phyloP scores from a whole-genome alignment of 805 yeast species.

The Kuraishia capsulata region DNA sequence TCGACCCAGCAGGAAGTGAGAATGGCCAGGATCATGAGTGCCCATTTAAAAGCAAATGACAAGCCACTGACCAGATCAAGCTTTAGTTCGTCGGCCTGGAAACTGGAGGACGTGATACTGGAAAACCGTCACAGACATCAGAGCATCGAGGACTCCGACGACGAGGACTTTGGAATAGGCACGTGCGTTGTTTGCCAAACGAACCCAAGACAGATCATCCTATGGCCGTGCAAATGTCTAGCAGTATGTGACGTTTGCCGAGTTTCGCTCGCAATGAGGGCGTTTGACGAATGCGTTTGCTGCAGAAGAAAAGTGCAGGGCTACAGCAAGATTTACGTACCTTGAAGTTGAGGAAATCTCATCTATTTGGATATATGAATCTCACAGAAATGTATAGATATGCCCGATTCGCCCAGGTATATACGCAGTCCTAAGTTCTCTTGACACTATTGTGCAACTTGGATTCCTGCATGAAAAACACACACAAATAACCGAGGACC shows the following conservation, averaged over 20 bases:
- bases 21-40: constrained; percentile 5
- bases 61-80: constrained; percentile 17
- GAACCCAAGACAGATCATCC: constrained; percentile 62
- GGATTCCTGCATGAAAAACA: constrained; percentile 48
- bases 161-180: constrained; percentile 25
- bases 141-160: constrained; percentile 14
- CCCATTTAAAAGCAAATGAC: constrained; percentile 4
- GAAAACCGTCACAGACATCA: constrained; percentile 9
- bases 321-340: constrained; percentile 50
- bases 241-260: constrained; percentile 85
- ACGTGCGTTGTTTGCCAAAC: constrained; percentile 78
- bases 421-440: constrained; percentile 20
- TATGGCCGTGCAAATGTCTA: constrained; percentile 92
- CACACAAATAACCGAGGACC: constrained; percentile 28
- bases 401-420: too few species aligned
- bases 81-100: constrained; percentile 14
- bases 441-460: constrained; percentile 43
- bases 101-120: constrained; percentile 16
- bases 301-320: constrained; percentile 71
- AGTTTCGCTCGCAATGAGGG: constrained; percentile 58
- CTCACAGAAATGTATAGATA: too few species aligned
- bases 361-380: neutral
- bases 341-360: constrained; percentile 25
- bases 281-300: constrained; percentile 74
- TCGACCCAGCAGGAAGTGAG: constrained; percentile 1